These are phyloP conservation scores for Stagonosporopsis vannaccii DNA, from an alignment of 2,329 filamentous ascomycete species.

Conservation along the genomic window DNA sequence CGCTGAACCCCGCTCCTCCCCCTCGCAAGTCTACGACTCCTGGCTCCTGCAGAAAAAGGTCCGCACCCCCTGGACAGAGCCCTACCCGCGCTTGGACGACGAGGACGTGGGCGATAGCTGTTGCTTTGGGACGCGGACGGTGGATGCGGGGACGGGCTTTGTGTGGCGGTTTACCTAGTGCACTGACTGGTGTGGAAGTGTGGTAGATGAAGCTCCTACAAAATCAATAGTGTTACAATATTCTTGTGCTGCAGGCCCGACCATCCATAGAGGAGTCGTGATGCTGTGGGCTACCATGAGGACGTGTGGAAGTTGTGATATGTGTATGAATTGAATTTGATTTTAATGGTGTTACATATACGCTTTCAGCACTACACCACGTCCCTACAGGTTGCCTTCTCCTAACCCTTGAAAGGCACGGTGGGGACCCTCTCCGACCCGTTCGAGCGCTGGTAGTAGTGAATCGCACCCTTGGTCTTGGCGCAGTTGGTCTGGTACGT, in stretches of 20 bases:
- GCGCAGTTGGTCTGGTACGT: slow-evolving; percentile 63
- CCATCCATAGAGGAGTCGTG: too few species aligned
- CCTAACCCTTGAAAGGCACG: slow-evolving; percentile 32
- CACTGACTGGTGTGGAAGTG: neutral
- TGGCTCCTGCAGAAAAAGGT: slow-evolving; percentile 31
- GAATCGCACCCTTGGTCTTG: slow-evolving; percentile 59
- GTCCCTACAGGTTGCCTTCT: too few species aligned
- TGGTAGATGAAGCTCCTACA: too few species aligned
- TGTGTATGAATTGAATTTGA: too few species aligned
- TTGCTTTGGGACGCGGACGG: slow-evolving; percentile 41
- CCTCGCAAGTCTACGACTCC: slow-evolving; percentile 20
- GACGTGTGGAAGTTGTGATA: too few species aligned
- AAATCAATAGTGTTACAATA: too few species aligned
- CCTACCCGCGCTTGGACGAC: slow-evolving; percentile 14
- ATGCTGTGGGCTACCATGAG: too few species aligned
- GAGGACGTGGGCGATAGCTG: slow-evolving; percentile 39
- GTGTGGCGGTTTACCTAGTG: slow-evolving; percentile 24
- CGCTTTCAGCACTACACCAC: neutral
- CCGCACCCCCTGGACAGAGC: slow-evolving; percentile 4
- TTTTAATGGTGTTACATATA: neutral
- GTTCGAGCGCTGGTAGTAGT: slow-evolving; percentile 61
- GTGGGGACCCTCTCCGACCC: slow-evolving; percentile 46
- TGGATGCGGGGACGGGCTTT: slow-evolving; percentile 30
- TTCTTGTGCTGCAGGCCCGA: too few species aligned
- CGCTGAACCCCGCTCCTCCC: neutral